Percentiles rank a stretch among this genome's conserved stretches.
Conservation (phyloP, 495 filamentous ascomycete species). For the Aspergillus diversus region DNA sequence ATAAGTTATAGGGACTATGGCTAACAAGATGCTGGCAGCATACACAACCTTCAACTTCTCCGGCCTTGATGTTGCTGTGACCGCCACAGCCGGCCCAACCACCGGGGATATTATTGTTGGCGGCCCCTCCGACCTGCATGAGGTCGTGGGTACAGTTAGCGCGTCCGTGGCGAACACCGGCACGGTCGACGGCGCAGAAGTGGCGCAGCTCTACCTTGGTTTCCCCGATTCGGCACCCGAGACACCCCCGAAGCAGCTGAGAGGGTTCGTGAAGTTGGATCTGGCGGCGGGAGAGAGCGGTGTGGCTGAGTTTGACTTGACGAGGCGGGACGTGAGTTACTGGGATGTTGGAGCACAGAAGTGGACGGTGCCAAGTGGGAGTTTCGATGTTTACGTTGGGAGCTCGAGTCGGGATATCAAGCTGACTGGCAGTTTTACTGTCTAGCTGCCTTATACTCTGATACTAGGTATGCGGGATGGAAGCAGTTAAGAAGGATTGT, state of each 20-base stretch:
- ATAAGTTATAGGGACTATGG: not conserved
- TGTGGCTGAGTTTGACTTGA: slow-evolving; percentile 64
- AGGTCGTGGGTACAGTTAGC: slow-evolving; percentile 54
- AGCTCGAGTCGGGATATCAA: slow-evolving; percentile 31
- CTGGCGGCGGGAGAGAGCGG: slow-evolving; percentile 57
- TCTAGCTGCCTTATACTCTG: slow-evolving; percentile 3
- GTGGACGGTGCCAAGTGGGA: slow-evolving; percentile 64
- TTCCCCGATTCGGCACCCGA: slow-evolving; percentile 44
- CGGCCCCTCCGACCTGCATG: slow-evolving; percentile 62
- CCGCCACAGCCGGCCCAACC: slow-evolving; percentile 28
- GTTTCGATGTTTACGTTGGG: slow-evolving; percentile 32
- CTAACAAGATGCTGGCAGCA: slow-evolving; percentile 25
- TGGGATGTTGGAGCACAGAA: slow-evolving; percentile 74
- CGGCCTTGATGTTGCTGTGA: slow-evolving; percentile 39
- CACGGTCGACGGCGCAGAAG: slow-evolving; percentile 48
- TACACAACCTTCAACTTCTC: slow-evolving; percentile 67
- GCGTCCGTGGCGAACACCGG: slow-evolving; percentile 63
- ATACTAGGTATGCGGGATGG: no score
- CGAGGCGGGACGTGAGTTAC: slow-evolving; percentile 72
- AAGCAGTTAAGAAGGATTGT: no score
- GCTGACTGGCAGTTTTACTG: slow-evolving; percentile 6
- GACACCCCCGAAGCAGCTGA: slow-evolving; percentile 51
- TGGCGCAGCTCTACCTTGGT: slow-evolving; percentile 68
- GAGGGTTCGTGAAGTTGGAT: slow-evolving; percentile 74
- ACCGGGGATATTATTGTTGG: slow-evolving; percentile 47